These are phyloP conservation scores for Sicyos baderoa DNA, from an alignment of 306 rosid genomes.

Conservation along the genomic window DNA sequence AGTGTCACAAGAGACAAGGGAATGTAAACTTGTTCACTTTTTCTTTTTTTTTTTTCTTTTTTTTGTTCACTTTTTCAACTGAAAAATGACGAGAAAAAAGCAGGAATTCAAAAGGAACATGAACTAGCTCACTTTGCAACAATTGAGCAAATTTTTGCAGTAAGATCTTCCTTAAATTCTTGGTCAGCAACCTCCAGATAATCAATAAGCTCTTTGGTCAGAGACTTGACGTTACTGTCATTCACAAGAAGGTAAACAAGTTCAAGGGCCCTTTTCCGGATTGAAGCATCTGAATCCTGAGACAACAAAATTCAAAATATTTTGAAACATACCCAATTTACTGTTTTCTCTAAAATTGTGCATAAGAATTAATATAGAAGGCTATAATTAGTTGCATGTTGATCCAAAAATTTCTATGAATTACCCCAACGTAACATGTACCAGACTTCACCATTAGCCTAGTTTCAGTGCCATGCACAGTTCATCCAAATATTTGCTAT, in stretches of 20 bases:
- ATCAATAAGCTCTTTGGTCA: slow-evolving; percentile 82
- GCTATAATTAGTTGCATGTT: neutral
- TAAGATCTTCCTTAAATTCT: slow-evolving; percentile 89
- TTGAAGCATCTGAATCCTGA: slow-evolving; percentile 94
- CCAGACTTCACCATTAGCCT: neutral
- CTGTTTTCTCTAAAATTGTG: neutral
- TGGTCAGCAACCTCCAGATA: slow-evolving; percentile 77
- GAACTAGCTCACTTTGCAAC: slow-evolving; percentile 68
- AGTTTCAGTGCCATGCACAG: neutral
- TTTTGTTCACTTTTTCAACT: neutral
- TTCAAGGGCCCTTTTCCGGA: slow-evolving; percentile 95
- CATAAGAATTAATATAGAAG: neutral
- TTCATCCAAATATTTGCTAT: neutral
- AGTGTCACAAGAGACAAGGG: neutral
- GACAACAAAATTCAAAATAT: slow-evolving; percentile 29
- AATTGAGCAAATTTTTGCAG: slow-evolving; percentile 82
- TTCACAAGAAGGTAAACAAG: slow-evolving; percentile 84
- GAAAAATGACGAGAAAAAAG: neutral
- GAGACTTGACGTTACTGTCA: slow-evolving; percentile 78
- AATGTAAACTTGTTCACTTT: neutral
- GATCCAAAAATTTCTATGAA: slow-evolving; percentile 1
- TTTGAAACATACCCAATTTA: slow-evolving; percentile 10
- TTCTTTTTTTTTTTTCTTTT: too few relatives aligned
- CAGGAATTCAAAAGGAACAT: neutral
- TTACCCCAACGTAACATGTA: slow-evolving; percentile 4